Conservation (phyloP, 2,329 filamentous ascomycete genomes). For the Sphaerulina musiva region DNA sequence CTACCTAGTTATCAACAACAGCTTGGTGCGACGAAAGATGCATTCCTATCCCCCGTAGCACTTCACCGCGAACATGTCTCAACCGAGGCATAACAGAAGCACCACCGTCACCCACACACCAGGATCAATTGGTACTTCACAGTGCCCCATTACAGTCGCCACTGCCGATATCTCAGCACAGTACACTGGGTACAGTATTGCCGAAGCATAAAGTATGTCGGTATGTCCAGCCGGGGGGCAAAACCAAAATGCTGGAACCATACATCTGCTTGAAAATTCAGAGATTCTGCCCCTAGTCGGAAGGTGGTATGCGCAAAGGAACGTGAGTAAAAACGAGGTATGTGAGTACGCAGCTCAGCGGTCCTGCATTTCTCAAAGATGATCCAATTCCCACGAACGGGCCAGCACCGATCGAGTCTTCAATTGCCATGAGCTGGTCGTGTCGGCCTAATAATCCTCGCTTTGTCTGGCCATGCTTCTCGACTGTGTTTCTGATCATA, state of each 20-base stretch:
- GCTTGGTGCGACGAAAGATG: constrained; percentile 3
- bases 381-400: constrained; percentile 16
- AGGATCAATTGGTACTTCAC: constrained; percentile 34
- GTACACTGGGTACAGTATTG: constrained; percentile 35
- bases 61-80: constrained; percentile 18
- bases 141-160: constrained; percentile 57
- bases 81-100: constrained; percentile 21
- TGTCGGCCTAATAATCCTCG: constrained; percentile 8
- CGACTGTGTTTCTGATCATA: not conserved
- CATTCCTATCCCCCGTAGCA: not conserved
- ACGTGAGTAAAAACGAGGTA: constrained; percentile 13
- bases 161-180: constrained; percentile 56
- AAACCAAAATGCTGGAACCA: constrained; percentile 22
- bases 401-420: constrained; percentile 14
- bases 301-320: constrained; percentile 12
- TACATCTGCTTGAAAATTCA: constrained; percentile 16
- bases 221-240: constrained; percentile 46
- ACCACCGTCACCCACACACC: constrained; percentile 35
- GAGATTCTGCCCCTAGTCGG: constrained; percentile 11
- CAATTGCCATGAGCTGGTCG: constrained; percentile 12
- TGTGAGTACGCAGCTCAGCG: constrained; percentile 15
- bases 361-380: constrained; percentile 27
- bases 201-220: constrained; percentile 39
- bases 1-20: not conserved
- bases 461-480: constrained; percentile 9